These are phyloP conservation scores for Eucalyptus pauciflora DNA, from an alignment of 345 rosid species.

Conservation along the genomic window DNA sequence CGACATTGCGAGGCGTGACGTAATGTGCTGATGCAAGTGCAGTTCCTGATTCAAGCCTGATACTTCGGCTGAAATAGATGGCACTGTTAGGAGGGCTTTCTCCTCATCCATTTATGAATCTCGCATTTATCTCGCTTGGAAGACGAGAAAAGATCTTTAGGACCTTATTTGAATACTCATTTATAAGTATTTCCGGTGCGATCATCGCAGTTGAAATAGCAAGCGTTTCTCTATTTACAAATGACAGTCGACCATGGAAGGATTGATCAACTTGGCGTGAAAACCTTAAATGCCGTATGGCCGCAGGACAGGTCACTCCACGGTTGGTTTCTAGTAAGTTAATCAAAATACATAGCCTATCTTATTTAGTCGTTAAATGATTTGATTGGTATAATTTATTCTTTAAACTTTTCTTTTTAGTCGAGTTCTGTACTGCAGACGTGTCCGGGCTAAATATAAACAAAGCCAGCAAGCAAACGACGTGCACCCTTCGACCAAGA, in stretches of 20 bases:
- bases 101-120: rapidly evolving
- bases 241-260: not conserved
- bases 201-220: not conserved
- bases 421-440: not conserved
- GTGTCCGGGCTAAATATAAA: not conserved
- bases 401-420: not conserved
- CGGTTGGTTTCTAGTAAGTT: not conserved
- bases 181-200: not conserved
- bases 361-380: too few relatives aligned
- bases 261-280: not conserved
- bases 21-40: not conserved
- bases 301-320: rapidly evolving
- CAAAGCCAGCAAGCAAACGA: not conserved
- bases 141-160: not conserved
- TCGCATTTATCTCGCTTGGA: not conserved
- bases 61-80: not conserved
- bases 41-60: not conserved
- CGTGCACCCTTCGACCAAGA: too few relatives aligned
- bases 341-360: not conserved
- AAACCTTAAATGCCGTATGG: not conserved
- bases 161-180: not conserved
- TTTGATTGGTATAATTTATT: not conserved
- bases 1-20: not conserved
- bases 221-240: not conserved
- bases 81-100: not conserved